Base-by-base conservation (phyloP, 257 asterid genomes). In the Voacanga thouarsii region DNA sequence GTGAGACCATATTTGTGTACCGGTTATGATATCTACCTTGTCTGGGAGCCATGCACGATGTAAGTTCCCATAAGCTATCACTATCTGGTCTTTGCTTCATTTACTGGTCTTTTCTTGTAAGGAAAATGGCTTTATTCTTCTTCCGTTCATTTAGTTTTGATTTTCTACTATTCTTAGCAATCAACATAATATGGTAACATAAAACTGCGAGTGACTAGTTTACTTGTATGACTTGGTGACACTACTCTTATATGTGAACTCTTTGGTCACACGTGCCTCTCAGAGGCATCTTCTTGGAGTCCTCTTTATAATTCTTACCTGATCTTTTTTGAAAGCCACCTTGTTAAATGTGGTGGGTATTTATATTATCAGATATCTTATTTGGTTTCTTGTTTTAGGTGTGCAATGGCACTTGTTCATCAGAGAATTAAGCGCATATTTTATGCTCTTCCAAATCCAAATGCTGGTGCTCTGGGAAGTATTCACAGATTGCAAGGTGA, bases 351-450 rank as follows among this genome's bases (percentile, higher is more conserved):
- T n/a, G n/a, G n/a, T 59, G 12, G 11, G 37, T 44, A 57, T 50
- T 57, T 50, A 49, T 39, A 16, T 33, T 30, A 60, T 76, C 69
- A 51, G 23, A 39, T 55, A 37, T 30, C 53, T 59, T 60, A n/a
- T n/a, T 75, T 74, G 21, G 7, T 75, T 18, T 14, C 18, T 76
- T 78, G 41, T 41, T 61, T 60, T 66, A 92, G 98, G 98, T 95
- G 98, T 80, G 94, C 99, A 11, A 96, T 96, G 99, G 98, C 98
- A 9, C 89, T 92, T 47, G 95, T 93, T 83, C 99, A 92, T 88
- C 99, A 96, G 84, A 86, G 99, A 82, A 79, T 93, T 18, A 83
- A 81, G 78, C 96, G 99, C 11, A 96, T 96, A 66, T 90, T 93
- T 81, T 93, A 82, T 33, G 96, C 95, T 18, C 83, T 87, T 81